phyloP scores from a whole-genome alignment of 2,329 filamentous ascomycete species.

The Xylariaceae sp. region DNA sequence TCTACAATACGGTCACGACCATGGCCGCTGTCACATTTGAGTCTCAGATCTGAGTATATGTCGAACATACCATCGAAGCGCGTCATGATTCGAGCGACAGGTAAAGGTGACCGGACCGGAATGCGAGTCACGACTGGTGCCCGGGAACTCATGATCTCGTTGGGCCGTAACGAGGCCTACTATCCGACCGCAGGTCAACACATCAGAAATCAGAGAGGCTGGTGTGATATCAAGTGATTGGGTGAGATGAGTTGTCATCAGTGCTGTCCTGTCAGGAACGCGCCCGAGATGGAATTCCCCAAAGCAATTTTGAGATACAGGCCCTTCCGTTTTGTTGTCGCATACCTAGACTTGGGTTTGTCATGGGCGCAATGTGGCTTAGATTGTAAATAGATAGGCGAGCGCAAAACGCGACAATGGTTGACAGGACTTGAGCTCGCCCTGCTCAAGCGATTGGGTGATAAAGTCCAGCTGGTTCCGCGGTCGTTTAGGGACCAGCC shows the following conservation, averaged over 20 bases:
- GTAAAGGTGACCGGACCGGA: neutral
- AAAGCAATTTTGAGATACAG: conserved; percentile 3
- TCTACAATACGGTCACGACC: too few relatives aligned
- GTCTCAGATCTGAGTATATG: too few relatives aligned
- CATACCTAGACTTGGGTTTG: conserved; percentile 1
- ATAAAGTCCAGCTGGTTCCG: conserved; percentile 1
- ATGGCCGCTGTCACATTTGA: too few relatives aligned
- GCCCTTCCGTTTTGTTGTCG: conserved; percentile 1
- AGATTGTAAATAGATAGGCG: conserved; percentile 2
- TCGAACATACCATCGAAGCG: conserved; percentile 1
- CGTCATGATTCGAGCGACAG: conserved; percentile 4
- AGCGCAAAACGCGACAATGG: conserved; percentile 11
- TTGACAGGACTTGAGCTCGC: conserved; percentile 17
- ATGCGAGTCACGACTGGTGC: conserved; percentile 5
- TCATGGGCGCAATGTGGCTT: conserved; percentile 5
- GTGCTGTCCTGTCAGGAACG: conserved; percentile 8
- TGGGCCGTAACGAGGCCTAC: conserved; percentile 18
- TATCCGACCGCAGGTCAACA: conserved; percentile 20
- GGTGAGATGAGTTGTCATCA: neutral
- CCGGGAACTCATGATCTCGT: conserved; percentile 14
- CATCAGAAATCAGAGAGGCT: conserved; percentile 14
- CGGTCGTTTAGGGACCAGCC: neutral
- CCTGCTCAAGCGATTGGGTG: conserved; percentile 26
- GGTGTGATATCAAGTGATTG: conserved; percentile 12
- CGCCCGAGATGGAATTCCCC: conserved; percentile 6